These are phyloP conservation scores for Kandelia obovata DNA, from an alignment of 345 rosid genomes.

Conservation along the genomic window DNA sequence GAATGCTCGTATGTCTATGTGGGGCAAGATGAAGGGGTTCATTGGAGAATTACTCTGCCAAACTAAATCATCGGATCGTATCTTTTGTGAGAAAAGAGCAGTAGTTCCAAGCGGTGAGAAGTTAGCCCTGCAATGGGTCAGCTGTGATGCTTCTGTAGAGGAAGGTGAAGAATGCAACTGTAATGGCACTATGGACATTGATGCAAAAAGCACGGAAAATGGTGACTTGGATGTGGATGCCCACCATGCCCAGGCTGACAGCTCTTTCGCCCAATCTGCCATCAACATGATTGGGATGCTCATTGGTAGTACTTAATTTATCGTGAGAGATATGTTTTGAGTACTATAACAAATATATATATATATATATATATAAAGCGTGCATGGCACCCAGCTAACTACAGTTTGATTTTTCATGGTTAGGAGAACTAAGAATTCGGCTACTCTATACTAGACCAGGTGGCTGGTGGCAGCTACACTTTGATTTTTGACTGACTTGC, in stretches of 20 bases:
- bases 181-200: background rate
- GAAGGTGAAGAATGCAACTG: conserved; percentile 31
- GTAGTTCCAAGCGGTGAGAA: conserved; percentile 23
- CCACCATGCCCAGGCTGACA: conserved; percentile 14
- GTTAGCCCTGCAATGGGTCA: conserved; percentile 9
- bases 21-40: conserved; percentile 9
- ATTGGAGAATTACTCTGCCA: conserved; percentile 9
- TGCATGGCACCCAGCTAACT: too few relatives aligned
- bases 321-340: background rate
- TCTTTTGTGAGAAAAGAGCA: background rate
- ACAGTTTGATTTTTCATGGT: too few relatives aligned
- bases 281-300: conserved; percentile 89
- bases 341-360: background rate
- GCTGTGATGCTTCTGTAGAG: conserved; percentile 40
- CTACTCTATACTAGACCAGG: too few relatives aligned
- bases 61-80: conserved; percentile 7
- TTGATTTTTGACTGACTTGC: background rate
- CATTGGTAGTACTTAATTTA: conserved; percentile 39
- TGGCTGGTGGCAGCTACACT: too few relatives aligned
- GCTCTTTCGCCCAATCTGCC: conserved; percentile 66
- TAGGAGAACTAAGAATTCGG: background rate
- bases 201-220: background rate
- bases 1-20: background rate
- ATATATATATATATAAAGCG: background rate
- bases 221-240: conserved; percentile 1